Base-by-base conservation (phyloP, 371 early-diverging fungal species). In the Lichtheimia ramosa region DNA sequence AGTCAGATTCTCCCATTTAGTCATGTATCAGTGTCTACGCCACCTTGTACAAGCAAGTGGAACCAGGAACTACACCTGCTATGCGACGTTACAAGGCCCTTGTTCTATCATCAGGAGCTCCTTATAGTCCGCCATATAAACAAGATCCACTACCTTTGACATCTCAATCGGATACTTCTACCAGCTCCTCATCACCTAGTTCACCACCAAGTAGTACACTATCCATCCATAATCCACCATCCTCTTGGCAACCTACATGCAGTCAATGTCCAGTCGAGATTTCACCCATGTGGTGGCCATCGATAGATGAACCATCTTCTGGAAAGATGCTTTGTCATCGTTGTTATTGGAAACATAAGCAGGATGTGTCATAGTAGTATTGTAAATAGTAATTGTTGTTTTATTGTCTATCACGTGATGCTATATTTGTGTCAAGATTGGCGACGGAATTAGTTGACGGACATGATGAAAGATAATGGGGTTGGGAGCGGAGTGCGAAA, bases 11-110 rank as follows among this genome's bases (percentile, higher is more conserved):
- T n/a, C 21, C 0, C 12, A n/a, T 46, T 7, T 46, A 74, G 69
- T 66, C 74, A 8, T 60, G 68, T 14, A 43, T 73, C 5, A 59
- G 58, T 42, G 59, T 62, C 2, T 79, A 66, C 51, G 54, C 61
- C 14, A 61, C 71, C 18, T 43, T 51, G 3, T 75, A 69, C 48
- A 78, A 78, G 49, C 15, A 49, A 12, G 58, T 72, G 3, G 65
- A 73, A 4, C 51, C 65, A 8, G 61, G 59, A 10, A 67, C 68
- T 5, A 78, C 78, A 15, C 73, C 75, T 7, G 78, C 74, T 12
- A 74, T 70, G 70, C 65, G 78, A 12, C 61, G 65, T 12, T 65
- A 61, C 46, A 46, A 56, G n/a, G 57, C 63, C 7, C 28, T 27
- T 40, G 24, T 58, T 16, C 39, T 56, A n/a, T 40, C 55, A 10